Conservation (phyloP, 179 eudicot genomes). For the Patellifolia procumbens region DNA sequence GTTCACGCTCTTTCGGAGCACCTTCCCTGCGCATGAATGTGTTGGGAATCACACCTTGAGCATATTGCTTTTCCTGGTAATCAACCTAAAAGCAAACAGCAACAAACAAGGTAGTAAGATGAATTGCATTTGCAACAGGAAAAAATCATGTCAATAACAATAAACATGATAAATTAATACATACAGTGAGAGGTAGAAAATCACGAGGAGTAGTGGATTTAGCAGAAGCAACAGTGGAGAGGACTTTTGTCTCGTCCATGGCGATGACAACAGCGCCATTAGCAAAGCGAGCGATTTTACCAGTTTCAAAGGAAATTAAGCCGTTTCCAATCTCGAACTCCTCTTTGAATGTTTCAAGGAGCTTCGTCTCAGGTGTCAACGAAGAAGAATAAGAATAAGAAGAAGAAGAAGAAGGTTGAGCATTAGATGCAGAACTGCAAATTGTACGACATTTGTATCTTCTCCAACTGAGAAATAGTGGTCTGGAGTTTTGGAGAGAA, state of each 20-base stretch:
- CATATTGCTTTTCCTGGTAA: conserved; percentile 95
- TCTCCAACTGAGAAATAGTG: conserved; percentile 38
- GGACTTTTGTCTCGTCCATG: conserved; percentile 77
- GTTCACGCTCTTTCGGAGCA: conserved; percentile 98
- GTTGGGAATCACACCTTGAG: conserved; percentile 88
- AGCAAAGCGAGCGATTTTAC: conserved; percentile 85
- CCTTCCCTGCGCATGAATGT: conserved; percentile 98
- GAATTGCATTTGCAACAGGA: background rate
- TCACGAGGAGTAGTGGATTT: conserved; percentile 58
- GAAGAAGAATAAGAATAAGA: no score
- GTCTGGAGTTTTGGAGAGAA: conserved; percentile 37
- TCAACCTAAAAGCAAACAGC: conserved; percentile 62
- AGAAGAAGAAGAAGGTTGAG: conserved; percentile 28
- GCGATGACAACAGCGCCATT: conserved; percentile 75
- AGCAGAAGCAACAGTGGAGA: conserved; percentile 74
- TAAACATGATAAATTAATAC: background rate
- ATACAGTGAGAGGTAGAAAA: conserved; percentile 88
- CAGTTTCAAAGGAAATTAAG: conserved; percentile 63
- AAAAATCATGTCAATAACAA: no score
- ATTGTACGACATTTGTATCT: conserved; percentile 43
- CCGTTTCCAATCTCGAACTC: conserved; percentile 80
- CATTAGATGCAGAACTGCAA: conserved; percentile 37
- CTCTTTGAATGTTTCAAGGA: conserved; percentile 67
- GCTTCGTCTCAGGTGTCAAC: conserved; percentile 37
- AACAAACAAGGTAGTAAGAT: background rate